phyloP scores from a whole-genome alignment of 441 rosid genomes.

The Jatropha multifida region DNA sequence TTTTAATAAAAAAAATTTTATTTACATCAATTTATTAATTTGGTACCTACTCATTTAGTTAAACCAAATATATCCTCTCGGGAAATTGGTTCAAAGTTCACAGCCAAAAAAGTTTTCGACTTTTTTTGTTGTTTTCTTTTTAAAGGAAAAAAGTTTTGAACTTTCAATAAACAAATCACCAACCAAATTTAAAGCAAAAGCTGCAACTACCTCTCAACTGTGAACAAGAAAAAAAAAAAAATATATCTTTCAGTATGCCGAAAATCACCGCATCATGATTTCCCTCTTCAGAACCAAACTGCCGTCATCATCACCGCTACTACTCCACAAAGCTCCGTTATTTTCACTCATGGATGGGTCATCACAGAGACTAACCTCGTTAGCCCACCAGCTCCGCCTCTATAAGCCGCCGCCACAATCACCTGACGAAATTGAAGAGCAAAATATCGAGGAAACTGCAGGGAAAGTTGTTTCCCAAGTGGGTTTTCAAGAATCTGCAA shows the following conservation, averaged over 20 bases:
- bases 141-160: no score
- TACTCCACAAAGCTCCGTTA: conserved; percentile 18
- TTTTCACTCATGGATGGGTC: conserved; percentile 40
- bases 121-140: no score
- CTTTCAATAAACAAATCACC: background rate
- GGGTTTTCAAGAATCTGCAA: conserved; percentile 73
- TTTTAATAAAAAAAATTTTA: no score
- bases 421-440: conserved; percentile 60
- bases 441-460: conserved; percentile 46
- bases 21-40: no score
- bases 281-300: conserved; percentile 38
- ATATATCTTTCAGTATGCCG: background rate
- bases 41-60: no score
- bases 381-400: conserved; percentile 74
- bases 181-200: background rate
- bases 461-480: conserved; percentile 77
- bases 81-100: no score
- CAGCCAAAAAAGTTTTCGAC: no score
- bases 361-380: conserved; percentile 45
- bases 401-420: conserved; percentile 65
- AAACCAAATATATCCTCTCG: no score
- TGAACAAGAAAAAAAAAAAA: background rate
- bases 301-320: conserved; percentile 19
- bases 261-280: conserved; percentile 37
- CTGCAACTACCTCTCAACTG: background rate